A percentile compares a stretch with the other conserved stretches of the same genome.
These are phyloP conservation scores for Populus davidiana DNA, from an alignment of 345 rosid genomes.

Conservation along the genomic window DNA sequence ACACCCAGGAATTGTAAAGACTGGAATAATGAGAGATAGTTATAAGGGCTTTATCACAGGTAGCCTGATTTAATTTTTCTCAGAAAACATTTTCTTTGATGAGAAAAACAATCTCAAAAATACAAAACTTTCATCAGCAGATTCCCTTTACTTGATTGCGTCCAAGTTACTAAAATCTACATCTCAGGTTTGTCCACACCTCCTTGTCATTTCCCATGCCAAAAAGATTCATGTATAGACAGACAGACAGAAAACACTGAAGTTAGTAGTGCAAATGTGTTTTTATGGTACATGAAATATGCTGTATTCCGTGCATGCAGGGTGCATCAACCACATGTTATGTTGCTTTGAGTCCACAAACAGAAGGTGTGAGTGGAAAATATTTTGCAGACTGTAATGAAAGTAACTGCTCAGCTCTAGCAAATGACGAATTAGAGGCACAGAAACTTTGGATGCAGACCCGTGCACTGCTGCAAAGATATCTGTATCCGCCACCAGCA, in stretches of 20 bases:
- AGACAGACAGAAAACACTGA: background rate
- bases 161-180: conserved; percentile 81
- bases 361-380: conserved; percentile 57
- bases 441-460: conserved; percentile 59
- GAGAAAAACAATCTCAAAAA: background rate
- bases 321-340: conserved; percentile 97
- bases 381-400: conserved; percentile 93
- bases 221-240: background rate
- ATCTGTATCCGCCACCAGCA: conserved; percentile 21
- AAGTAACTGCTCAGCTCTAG: conserved; percentile 62
- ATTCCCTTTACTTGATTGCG: conserved; percentile 81
- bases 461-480: conserved; percentile 46
- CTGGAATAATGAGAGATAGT: conserved; percentile 81
- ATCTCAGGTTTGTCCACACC: conserved; percentile 53
- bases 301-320: conserved; percentile 29
- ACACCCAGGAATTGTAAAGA: conserved; percentile 93
- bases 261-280: background rate
- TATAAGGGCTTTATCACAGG: conserved; percentile 77
- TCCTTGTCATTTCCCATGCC: background rate
- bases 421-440: conserved; percentile 64
- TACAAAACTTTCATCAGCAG: conserved; percentile 40
- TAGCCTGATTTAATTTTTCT: conserved; percentile 6
- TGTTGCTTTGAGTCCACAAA: conserved; percentile 67
- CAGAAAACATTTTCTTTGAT: background rate
- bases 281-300: too few species aligned